Percentiles rank a stretch among this genome's conserved stretches.
Conservation (phyloP, 352 stramenopile genomes). For the Phytophthora multivora region DNA sequence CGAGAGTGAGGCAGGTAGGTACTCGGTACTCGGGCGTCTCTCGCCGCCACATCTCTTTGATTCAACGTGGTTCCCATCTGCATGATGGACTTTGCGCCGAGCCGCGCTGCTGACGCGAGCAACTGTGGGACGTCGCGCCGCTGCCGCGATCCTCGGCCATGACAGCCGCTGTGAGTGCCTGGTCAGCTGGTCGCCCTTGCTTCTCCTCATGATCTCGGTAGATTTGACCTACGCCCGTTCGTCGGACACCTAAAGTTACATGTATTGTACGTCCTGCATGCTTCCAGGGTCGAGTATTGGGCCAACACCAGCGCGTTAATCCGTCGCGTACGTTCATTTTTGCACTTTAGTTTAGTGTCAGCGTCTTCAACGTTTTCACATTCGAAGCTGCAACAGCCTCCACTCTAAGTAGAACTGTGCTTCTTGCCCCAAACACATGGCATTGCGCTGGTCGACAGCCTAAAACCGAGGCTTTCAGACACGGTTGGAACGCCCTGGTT, state of each 20-base stretch:
- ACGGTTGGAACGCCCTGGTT: not conserved
- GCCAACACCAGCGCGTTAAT: no score
- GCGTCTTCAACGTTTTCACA: slow-evolving; percentile 12
- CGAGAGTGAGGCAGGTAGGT: slow-evolving; percentile 27
- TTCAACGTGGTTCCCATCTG: slow-evolving; percentile 25
- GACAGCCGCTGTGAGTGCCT: slow-evolving; percentile 5
- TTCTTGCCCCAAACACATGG: not conserved
- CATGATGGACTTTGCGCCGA: slow-evolving; percentile 2
- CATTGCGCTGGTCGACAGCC: slow-evolving; percentile 7
- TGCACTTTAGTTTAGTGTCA: slow-evolving; percentile 16
- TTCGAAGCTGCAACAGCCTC: not conserved
- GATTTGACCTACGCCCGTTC: slow-evolving; percentile 8
- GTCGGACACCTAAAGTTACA: no score
- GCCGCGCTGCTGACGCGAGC: slow-evolving; percentile 12
- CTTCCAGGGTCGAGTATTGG: no score
- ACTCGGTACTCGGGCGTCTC: not conserved
- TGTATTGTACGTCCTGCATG: no score
- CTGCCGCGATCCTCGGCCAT: slow-evolving; percentile 4
- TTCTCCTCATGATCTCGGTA: slow-evolving; percentile 20
- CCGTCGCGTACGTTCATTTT: not conserved
- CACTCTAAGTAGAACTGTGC: not conserved
- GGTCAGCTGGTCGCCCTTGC: slow-evolving; percentile 25
- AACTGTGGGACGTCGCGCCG: slow-evolving; percentile 18
- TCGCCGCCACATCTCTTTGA: slow-evolving; percentile 21
- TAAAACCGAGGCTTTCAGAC: no score